Percentiles rank a stretch among this genome's conserved stretches.
phyloP scores from a whole-genome alignment of 495 filamentous ascomycete genomes.

The Tuber indicum region DNA sequence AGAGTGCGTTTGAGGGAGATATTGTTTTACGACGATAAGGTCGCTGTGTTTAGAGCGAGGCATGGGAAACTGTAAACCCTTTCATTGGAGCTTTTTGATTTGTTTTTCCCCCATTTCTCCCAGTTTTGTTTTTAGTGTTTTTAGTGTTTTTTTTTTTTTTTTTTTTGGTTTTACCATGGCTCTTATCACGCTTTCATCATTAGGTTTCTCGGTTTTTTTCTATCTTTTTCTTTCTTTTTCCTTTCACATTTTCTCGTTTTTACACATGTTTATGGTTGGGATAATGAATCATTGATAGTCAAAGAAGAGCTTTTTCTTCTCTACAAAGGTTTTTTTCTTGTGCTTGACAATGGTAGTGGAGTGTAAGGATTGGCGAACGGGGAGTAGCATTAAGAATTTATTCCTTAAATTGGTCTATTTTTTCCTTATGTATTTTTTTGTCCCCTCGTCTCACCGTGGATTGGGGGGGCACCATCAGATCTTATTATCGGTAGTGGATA shows the following conservation, averaged over 20 bases:
- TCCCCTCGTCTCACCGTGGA: neutral
- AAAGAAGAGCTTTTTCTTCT: neutral
- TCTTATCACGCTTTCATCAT: neutral
- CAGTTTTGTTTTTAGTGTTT: neutral
- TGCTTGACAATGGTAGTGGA: neutral
- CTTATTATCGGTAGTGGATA: neutral
- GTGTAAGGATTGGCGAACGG: neutral
- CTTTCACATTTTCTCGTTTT: neutral
- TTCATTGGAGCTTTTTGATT: conserved; percentile 4
- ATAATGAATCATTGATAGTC: neutral
- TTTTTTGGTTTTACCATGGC: neutral
- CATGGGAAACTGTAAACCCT: conserved; percentile 58
- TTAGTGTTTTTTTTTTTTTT: neutral
- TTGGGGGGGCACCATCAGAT: neutral
- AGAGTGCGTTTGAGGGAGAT: conserved; percentile 72
- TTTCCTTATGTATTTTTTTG: neutral
- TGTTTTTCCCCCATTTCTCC: neutral
- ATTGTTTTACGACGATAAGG: conserved; percentile 82
- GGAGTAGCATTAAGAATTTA: neutral
- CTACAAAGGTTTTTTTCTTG: neutral
- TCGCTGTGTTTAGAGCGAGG: conserved; percentile 73
- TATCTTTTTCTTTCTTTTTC: neutral
- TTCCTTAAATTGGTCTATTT: neutral
- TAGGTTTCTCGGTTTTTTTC: neutral
- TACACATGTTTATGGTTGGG: neutral